A percentile compares a stretch with the other conserved stretches of the same genome.
Conservation (phyloP, 2,329 filamentous ascomycete genomes). For the Ophiocordyceps unilateralis region DNA sequence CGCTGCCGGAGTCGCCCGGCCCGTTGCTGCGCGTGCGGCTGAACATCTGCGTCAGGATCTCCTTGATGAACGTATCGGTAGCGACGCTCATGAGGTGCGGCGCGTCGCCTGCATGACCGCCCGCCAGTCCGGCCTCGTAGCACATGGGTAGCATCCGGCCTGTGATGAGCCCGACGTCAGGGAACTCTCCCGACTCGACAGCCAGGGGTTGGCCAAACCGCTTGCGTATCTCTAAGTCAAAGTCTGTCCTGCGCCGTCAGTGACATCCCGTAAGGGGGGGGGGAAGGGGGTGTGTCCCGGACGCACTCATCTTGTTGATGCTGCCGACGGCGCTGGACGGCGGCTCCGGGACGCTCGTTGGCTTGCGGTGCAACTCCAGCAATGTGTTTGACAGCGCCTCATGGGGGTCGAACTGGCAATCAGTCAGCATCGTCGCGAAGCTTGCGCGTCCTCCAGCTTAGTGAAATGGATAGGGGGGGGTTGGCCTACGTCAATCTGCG, state of each 20-base stretch:
- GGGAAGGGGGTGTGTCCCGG: background rate
- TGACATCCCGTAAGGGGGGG: background rate
- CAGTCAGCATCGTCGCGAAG: constrained; percentile 5
- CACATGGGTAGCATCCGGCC: constrained; percentile 51
- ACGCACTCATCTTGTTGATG: constrained; percentile 65
- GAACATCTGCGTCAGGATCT: constrained; percentile 45
- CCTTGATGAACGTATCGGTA: constrained; percentile 50
- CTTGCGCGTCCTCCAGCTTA: background rate
- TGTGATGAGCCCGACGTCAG: constrained; percentile 45
- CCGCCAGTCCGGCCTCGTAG: constrained; percentile 45
- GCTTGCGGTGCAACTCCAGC: constrained; percentile 28
- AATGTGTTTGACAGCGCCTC: constrained; percentile 36
- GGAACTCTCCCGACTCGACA: constrained; percentile 52
- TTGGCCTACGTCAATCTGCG: constrained; percentile 36
- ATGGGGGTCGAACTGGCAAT: constrained; percentile 29
- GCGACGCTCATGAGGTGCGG: constrained; percentile 47
- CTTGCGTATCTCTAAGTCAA: constrained; percentile 51
- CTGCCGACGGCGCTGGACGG: constrained; percentile 51
- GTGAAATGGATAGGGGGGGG: background rate
- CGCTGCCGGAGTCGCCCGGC: constrained; percentile 41
- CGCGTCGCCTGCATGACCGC: constrained; percentile 41
- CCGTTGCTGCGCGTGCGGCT: constrained; percentile 48
- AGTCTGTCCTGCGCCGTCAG: constrained; percentile 25
- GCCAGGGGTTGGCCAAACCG: constrained; percentile 46
- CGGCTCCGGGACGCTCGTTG: constrained; percentile 35